Conservation (phyloP, 768 basidiomycete genomes). For the Rossbeevera mucosa region DNA sequence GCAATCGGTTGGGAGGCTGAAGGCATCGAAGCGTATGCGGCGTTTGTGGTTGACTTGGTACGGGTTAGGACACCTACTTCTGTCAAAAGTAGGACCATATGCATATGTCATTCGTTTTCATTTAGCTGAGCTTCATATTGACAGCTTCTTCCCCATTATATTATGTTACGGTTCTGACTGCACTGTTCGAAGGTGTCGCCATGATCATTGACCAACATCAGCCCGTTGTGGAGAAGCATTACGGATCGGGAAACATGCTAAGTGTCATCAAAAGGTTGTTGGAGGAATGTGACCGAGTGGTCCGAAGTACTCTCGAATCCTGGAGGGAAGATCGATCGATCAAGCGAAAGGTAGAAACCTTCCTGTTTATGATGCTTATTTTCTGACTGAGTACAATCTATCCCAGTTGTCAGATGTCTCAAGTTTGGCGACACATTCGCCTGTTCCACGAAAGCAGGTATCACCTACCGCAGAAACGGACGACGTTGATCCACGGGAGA, state of each 20-base stretch:
- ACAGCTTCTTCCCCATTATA: slow-evolving; percentile 89
- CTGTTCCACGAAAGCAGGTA: slow-evolving; percentile 31
- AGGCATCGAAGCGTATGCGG: slow-evolving; percentile 87
- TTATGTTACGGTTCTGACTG: slow-evolving; percentile 85
- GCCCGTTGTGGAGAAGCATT: slow-evolving; percentile 97
- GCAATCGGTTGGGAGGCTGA: slow-evolving; percentile 91
- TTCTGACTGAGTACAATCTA: slow-evolving; percentile 1
- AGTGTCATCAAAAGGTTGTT: slow-evolving; percentile 70
- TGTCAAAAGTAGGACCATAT: slow-evolving; percentile 62
- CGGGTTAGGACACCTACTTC: slow-evolving; percentile 71
- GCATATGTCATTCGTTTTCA: slow-evolving; percentile 5
- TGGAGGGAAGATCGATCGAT: slow-evolving; percentile 92
- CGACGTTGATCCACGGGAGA: slow-evolving; percentile 79
- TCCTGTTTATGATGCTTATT: background rate
- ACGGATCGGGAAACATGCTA: slow-evolving; percentile 84
- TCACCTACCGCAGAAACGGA: slow-evolving; percentile 40
- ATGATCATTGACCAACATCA: slow-evolving; percentile 97
- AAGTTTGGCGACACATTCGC: slow-evolving; percentile 35
- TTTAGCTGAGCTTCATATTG: slow-evolving; percentile 4
- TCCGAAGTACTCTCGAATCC: slow-evolving; percentile 64
- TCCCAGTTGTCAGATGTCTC: slow-evolving; percentile 45
- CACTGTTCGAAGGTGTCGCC: slow-evolving; percentile 91
- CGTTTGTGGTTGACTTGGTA: slow-evolving; percentile 89
- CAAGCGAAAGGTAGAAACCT: slow-evolving; percentile 60
- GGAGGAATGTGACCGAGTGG: slow-evolving; percentile 83